phyloP scores from a whole-genome alignment of 805 yeast genomes.

The Saccharomycopsis schoenii region DNA sequence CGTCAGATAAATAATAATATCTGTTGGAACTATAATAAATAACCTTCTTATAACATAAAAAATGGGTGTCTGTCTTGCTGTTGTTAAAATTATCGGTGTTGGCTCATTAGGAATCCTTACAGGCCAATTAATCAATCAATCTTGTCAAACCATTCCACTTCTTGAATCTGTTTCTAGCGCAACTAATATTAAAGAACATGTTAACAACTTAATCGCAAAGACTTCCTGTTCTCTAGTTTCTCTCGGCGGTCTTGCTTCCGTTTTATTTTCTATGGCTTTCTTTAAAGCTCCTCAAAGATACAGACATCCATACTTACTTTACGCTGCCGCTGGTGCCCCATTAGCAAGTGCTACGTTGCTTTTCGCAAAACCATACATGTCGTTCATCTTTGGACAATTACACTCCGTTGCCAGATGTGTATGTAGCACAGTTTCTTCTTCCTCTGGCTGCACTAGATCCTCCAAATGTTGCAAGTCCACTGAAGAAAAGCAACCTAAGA shows the following conservation, averaged over 20 bases:
- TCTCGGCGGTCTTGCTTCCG: constrained; percentile 40
- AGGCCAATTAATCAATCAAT: constrained; percentile 33
- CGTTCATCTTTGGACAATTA: constrained; percentile 19
- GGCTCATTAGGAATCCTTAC: constrained; percentile 60
- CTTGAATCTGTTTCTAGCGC: constrained; percentile 2
- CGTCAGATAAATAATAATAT: too few relatives aligned
- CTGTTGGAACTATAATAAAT: background rate
- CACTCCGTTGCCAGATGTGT: background rate
- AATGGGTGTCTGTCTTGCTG: constrained; percentile 47
- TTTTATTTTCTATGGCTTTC: constrained; percentile 46
- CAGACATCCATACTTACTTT: constrained; percentile 66
- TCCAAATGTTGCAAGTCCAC: constrained; percentile 10
- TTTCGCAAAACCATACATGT: constrained; percentile 15
- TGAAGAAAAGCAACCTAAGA: constrained; percentile 19
- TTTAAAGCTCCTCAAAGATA: constrained; percentile 42
- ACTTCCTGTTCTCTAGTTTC: constrained; percentile 23
- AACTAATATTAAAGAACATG: constrained; percentile 14
- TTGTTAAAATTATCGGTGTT: constrained; percentile 54
- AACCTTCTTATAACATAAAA: background rate
- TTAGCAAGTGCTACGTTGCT: constrained; percentile 28
- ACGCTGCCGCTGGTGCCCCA: constrained; percentile 49
- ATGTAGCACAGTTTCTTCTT: background rate
- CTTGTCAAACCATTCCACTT: constrained; percentile 10
- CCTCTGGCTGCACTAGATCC: background rate
- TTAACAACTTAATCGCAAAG: constrained; percentile 19